Base-by-base conservation (phyloP, 1,284 basidiomycete genomes). In the Cryptococcus wingfieldii region DNA sequence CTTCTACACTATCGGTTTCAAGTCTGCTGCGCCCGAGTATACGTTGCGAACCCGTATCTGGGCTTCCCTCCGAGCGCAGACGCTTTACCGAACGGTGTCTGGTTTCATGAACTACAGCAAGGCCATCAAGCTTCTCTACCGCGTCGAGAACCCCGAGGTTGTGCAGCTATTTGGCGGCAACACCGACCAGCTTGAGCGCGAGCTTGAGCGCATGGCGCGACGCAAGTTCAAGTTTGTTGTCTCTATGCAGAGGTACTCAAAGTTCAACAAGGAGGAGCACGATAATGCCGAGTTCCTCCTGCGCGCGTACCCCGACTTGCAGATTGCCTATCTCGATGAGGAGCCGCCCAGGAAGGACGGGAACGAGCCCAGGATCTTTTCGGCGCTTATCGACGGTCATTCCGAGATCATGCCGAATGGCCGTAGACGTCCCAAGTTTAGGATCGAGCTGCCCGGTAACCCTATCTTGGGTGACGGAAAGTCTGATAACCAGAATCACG, bases 31-130 rank as follows among this genome's bases (percentile, higher is more conserved):
- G 5, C 95, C 95, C 23, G 95, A 98, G 78, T 98, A 96, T 78
- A 98, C 95, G 0, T 84, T 98, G 31, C 92, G 95, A 63, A 98
- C 96, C 14, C 89, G 95, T 78, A 98, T 98, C 70, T 98, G 95
- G 95, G 94, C 95, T 10, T 98, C 94, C 28, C 83, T 98, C 14
- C 90, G 95, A 59, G 95, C 95, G 19, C 96, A 98, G 80, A 98
- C 96, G 3, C 85, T 98, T 37, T 98, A 98, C 78, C 87, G 96
- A 66, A 98, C 95, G 19, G 94, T 98, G 16, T 97, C 96, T 47
- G 96, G 95, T 51, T 98, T 98, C 87, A 98, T 98, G 96, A 98
- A 98, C 81, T 98, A 98, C 78, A 86, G 90, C 69, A 98, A 98
- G 82, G 95, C 96, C 18, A 98, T 98, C 85, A 98, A 98, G 79